Evolutionary conservation across 1,284 basidiomycete species (phyloP).

Genomic region (Ceratobasidium sp.): DNA sequence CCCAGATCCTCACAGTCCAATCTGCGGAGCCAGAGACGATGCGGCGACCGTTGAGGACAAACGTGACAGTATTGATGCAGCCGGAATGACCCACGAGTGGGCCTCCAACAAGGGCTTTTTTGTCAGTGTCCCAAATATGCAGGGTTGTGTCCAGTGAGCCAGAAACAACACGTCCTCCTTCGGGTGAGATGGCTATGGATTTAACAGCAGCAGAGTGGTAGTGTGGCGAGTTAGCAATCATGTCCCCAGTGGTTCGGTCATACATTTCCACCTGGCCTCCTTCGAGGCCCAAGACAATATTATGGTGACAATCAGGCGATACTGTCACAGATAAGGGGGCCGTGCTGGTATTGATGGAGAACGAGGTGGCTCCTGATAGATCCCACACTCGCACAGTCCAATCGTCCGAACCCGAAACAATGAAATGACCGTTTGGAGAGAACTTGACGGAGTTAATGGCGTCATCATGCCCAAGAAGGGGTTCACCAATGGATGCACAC

Average conservation of each 20-base stretch:
- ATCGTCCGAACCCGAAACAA: slow-evolving; percentile 27
- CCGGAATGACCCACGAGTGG: slow-evolving; percentile 6
- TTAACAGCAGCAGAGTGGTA: not conserved
- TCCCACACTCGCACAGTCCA: slow-evolving; percentile 27
- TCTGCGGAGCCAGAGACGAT: not conserved
- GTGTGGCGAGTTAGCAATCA: too few relatives aligned
- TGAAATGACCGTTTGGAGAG: slow-evolving; percentile 5
- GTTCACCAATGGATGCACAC: slow-evolving; percentile 1
- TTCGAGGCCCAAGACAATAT: too few relatives aligned
- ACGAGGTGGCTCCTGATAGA: too few relatives aligned
- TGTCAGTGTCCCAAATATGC: slow-evolving; percentile 26
- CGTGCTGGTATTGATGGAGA: too few relatives aligned
- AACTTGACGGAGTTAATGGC: slow-evolving; percentile 22
- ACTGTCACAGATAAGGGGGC: too few relatives aligned
- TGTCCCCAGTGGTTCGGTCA: too few relatives aligned
- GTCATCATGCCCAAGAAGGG: slow-evolving; percentile 9
- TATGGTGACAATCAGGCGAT: too few relatives aligned
- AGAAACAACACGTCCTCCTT: slow-evolving; percentile 27
- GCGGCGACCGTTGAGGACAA: not conserved
- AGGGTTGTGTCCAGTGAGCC: slow-evolving; percentile 31
- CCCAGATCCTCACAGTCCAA: not conserved
- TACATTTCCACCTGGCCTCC: too few relatives aligned
- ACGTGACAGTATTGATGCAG: not conserved
- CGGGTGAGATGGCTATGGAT: slow-evolving; percentile 40
- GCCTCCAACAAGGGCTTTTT: not conserved